Conservation (phyloP, 2,329 filamentous ascomycete genomes). For the Fusarium oligoseptatum region DNA sequence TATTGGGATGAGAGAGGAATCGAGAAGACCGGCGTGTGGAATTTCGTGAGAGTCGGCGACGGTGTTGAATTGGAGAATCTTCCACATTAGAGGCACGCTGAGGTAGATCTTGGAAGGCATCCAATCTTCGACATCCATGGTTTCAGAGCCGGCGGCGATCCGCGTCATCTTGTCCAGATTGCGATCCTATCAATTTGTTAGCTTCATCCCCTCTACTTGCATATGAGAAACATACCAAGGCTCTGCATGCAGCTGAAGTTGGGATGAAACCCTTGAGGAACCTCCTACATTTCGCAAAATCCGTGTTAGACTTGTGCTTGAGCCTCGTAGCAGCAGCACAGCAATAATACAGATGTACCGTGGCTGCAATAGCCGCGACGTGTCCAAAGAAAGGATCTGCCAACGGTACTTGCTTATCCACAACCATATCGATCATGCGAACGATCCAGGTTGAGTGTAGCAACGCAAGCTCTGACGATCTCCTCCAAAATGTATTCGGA, state of each 20-base stretch:
- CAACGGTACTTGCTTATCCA: constrained; percentile 62
- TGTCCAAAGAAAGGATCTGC: constrained; percentile 67
- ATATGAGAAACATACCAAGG: constrained; percentile 53
- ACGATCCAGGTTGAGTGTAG: constrained; percentile 68
- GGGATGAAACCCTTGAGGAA: constrained; percentile 63
- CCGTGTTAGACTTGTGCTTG: constrained; percentile 65
- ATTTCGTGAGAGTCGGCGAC: constrained; percentile 53
- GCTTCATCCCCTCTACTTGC: neutral
- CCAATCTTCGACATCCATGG: constrained; percentile 63
- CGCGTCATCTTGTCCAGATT: constrained; percentile 63
- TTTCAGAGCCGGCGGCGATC: constrained; percentile 63
- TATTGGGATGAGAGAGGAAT: constrained; percentile 56
- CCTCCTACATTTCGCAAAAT: constrained; percentile 64
- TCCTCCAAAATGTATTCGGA: constrained; percentile 67
- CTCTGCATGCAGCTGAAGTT: constrained; percentile 60
- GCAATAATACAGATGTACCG: constrained; percentile 67
- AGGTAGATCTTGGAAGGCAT: constrained; percentile 66
- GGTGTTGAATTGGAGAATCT: constrained; percentile 63
- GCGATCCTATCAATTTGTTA: constrained; percentile 55
- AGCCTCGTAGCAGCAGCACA: constrained; percentile 62
- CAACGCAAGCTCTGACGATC: constrained; percentile 64
- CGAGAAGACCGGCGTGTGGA: constrained; percentile 56
- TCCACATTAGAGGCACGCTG: constrained; percentile 66
- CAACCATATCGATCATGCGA: constrained; percentile 66
- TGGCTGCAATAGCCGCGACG: constrained; percentile 64